Evolutionary conservation across 225 moss, liverwort and hornwort genomes (phyloP).

Genomic region (Rhytidiadelphus loreus): DNA sequence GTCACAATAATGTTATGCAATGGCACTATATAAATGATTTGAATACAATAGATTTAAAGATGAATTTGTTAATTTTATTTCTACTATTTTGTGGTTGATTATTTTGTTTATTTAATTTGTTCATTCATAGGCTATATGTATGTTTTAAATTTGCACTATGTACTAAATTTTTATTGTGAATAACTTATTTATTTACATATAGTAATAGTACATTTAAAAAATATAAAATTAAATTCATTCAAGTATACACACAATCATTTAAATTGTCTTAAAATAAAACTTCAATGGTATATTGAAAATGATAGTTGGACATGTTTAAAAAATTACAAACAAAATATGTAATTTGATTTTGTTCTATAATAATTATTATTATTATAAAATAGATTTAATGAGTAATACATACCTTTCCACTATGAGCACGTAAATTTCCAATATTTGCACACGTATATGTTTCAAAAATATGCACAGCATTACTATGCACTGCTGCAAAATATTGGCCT

Average conservation of each 20-base stretch:
- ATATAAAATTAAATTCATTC: background rate
- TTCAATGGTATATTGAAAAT: background rate
- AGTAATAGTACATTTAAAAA: background rate
- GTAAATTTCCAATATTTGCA: slow-evolving; percentile 48
- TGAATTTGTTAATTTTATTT: background rate
- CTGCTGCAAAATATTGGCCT: slow-evolving; percentile 58
- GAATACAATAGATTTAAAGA: background rate
- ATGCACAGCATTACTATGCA: slow-evolving; percentile 45
- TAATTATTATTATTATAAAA: background rate
- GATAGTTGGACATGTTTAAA: background rate
- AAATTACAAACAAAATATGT: too few relatives aligned
- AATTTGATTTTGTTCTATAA: background rate
- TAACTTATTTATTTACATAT: background rate
- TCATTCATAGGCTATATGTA: accelerated
- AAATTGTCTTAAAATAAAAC: background rate
- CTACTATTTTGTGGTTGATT: background rate
- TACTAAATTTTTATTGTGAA: background rate
- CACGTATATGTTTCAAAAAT: slow-evolving; percentile 56
- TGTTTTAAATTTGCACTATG: background rate
- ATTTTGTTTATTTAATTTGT: too few relatives aligned
- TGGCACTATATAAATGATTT: background rate
- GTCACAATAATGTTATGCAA: background rate
- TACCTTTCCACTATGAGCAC: slow-evolving; percentile 85
- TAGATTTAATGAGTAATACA: background rate
- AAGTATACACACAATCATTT: background rate